Base-by-base conservation (phyloP, 192 early-diverging fungal genomes). In the Podila horticola region DNA sequence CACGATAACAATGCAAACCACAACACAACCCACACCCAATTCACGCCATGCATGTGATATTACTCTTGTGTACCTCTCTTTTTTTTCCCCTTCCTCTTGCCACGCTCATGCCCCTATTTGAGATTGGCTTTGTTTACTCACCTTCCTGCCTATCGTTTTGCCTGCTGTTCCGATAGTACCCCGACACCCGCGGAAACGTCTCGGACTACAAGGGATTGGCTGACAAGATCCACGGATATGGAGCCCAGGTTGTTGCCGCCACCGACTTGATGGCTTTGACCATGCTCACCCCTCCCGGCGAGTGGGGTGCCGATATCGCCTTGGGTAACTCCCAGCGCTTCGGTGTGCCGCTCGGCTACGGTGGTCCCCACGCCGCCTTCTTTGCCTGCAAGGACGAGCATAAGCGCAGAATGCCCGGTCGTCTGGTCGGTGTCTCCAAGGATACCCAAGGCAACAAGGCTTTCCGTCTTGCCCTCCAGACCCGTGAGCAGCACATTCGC, bases 291-390 rank as follows among this genome's bases (percentile, higher is more conserved):
- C 86, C 97, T 58, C 98, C 98, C 17, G 97, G 94, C 55, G 96
- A 98, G 84, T 98, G 93, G 79, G 98, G 98, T 64, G 97, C 93
- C 41, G 98, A 99, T 84, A 98, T 99, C 84, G 98, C 94, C 34
- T 90, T 99, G 41, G 98, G 98, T 70, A 98, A 97, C 89, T 94
- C 91, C 19, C 98, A 99, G 84, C 92, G 98, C 41, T 99, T 99
- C 74, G 98, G 98, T 82, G 97, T 99, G 51, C 98, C 98, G 7
- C 90, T 99, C 41, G 98, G 98, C 51, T 98, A 96, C 82, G 98
- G 98, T 79, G 98, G 98, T 55, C 98, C 98, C 26, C 98, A 99
- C 82, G 98, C 98, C 7, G 98, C 98, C 26, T 99, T 99, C 89
- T 98, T 99, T 84, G 96, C 98, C 58, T 94, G 94, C 52, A 93